Evolutionary conservation across 78 protist genomes (phyloP).

Genomic region (Speleostelium caveatum): DNA sequence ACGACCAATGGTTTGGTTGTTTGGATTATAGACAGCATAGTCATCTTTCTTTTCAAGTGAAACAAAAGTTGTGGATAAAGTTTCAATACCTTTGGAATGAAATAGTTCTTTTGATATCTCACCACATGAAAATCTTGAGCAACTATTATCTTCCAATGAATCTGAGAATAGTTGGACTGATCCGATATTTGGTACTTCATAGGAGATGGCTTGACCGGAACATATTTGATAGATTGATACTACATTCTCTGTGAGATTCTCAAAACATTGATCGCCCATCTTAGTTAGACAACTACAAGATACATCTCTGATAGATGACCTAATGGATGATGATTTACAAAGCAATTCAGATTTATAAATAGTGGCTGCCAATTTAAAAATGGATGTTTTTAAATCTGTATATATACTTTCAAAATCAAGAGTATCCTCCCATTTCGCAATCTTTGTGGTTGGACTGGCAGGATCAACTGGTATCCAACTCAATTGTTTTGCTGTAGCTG

Average conservation of each 20-base stretch:
- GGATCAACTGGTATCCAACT: no score
- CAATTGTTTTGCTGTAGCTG: neutral
- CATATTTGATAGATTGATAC: neutral
- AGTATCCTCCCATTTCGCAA: neutral
- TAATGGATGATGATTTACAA: slow-evolving; percentile 13
- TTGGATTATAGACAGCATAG: slow-evolving; percentile 24
- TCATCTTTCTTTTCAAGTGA: slow-evolving; percentile 26
- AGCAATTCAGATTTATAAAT: slow-evolving; percentile 23
- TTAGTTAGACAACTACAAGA: slow-evolving; percentile 13
- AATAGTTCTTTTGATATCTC: slow-evolving; percentile 9
- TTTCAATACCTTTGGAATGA: neutral
- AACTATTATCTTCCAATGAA: neutral
- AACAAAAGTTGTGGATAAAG: slow-evolving; percentile 35
- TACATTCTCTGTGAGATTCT: neutral
- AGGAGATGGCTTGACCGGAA: neutral
- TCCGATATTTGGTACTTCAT: neutral
- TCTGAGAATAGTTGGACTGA: neutral
- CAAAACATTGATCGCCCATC: slow-evolving; percentile 5
- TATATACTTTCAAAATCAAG: neutral
- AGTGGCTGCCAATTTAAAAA: neutral
- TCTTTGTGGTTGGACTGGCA: neutral
- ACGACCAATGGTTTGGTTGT: slow-evolving; percentile 14
- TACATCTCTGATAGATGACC: slow-evolving; percentile 1
- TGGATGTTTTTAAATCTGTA: neutral
- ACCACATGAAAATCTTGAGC: slow-evolving; percentile 11